Conservation (phyloP, 2,329 filamentous ascomycete genomes). For the Cercospora brassicicola region DNA sequence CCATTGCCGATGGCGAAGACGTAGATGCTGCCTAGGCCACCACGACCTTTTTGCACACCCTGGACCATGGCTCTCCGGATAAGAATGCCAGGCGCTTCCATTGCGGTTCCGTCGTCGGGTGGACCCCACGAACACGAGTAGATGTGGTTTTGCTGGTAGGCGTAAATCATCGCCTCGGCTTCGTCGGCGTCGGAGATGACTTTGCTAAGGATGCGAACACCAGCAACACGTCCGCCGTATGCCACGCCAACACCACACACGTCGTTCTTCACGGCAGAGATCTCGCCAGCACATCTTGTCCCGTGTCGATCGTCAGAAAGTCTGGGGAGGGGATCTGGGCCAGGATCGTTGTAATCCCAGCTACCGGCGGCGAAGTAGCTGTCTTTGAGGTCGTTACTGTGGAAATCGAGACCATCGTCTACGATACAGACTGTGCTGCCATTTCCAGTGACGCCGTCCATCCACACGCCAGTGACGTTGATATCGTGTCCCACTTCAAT, state of each 20-base stretch:
- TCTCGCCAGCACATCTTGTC: constrained; percentile 91
- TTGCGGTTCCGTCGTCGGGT: constrained; percentile 85
- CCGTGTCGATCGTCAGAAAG: constrained; percentile 85
- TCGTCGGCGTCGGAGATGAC: constrained; percentile 90
- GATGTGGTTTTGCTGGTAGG: constrained; percentile 86
- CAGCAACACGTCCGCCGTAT: constrained; percentile 85
- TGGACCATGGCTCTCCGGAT: constrained; percentile 90
- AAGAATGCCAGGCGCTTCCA: constrained; percentile 88
- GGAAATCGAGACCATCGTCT: constrained; percentile 93
- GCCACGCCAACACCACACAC: constrained; percentile 95
- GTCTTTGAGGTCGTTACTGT: constrained; percentile 84
- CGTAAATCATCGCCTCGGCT: constrained; percentile 87
- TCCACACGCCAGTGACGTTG: constrained; percentile 93
- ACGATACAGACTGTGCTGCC: constrained; percentile 90
- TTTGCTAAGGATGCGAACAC: constrained; percentile 88
- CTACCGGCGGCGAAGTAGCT: constrained; percentile 94
- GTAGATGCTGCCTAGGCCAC: constrained; percentile 82
- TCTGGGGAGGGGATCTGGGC: constrained; percentile 74
- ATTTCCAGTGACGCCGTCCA: constrained; percentile 84
- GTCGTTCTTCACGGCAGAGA: constrained; percentile 86
- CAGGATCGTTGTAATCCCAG: constrained; percentile 91
- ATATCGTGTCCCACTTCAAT: constrained; percentile 82
- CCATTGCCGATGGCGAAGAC: constrained; percentile 98
- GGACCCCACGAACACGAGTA: constrained; percentile 99
- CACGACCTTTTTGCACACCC: constrained; percentile 82